phyloP scores from a whole-genome alignment of 176 grass and related monocot genomes.

The Echinochloa phyllopogon region DNA sequence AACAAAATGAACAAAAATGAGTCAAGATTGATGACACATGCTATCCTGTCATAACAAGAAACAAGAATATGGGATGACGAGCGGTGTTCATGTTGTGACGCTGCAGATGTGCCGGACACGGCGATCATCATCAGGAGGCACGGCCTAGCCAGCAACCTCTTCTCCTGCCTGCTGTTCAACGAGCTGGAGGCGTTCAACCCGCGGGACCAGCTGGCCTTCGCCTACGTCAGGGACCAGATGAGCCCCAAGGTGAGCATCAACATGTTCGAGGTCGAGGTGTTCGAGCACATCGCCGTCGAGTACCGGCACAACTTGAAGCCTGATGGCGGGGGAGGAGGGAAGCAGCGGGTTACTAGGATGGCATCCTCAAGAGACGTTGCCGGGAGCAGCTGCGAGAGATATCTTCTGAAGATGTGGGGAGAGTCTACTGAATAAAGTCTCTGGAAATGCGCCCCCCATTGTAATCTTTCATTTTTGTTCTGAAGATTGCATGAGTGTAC shows the following conservation, averaged over 20 bases:
- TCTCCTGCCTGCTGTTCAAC: slow-evolving; percentile 95
- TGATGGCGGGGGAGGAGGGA: not conserved
- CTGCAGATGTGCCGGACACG: slow-evolving; percentile 88
- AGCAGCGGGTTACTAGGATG: slow-evolving; percentile 41
- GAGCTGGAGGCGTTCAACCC: slow-evolving; percentile 91
- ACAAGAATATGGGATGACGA: not conserved
- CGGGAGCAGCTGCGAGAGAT: slow-evolving; percentile 65
- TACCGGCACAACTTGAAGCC: slow-evolving; percentile 87
- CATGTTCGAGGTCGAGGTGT: slow-evolving; percentile 89
- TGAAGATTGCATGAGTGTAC: slow-evolving; percentile 29
- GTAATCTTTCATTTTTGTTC: not conserved
- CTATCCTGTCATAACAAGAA: not conserved
- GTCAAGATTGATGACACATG: not conserved
- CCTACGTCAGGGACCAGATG: slow-evolving; percentile 83
- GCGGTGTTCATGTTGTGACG: not conserved
- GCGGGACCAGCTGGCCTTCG: slow-evolving; percentile 85
- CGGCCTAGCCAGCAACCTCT: slow-evolving; percentile 61
- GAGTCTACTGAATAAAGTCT: slow-evolving; percentile 43
- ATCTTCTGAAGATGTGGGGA: slow-evolving; percentile 86
- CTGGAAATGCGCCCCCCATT: not conserved
- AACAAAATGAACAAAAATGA: not conserved
- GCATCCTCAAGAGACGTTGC: slow-evolving; percentile 56
- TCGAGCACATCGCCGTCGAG: slow-evolving; percentile 82
- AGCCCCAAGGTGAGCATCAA: slow-evolving; percentile 72
- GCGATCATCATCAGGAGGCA: slow-evolving; percentile 91